Conservation (phyloP, 805 yeast species). For the Sporopachydermia lactativora region DNA sequence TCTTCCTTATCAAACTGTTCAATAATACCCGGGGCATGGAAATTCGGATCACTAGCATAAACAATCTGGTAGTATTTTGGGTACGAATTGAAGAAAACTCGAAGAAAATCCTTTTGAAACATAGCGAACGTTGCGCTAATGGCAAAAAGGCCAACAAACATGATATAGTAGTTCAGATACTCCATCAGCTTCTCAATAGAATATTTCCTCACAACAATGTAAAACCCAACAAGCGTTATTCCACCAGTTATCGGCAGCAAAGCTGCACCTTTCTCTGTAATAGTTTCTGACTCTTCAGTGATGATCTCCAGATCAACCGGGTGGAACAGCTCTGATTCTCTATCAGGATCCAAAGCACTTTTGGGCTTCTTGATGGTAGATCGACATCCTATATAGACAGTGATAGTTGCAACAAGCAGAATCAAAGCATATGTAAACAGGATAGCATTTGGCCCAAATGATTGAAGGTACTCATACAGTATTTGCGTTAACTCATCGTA, state of each 20-base stretch:
- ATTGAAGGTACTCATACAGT: background rate
- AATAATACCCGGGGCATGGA: constrained; percentile 9
- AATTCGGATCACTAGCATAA: constrained; percentile 4
- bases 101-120: constrained; percentile 4
- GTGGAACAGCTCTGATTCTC: constrained; percentile 12
- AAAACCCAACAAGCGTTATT: constrained; percentile 22
- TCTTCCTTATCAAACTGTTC: constrained; percentile 6
- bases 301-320: constrained; percentile 11
- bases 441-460: background rate
- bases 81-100: constrained; percentile 4
- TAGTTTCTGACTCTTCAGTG: constrained; percentile 5
- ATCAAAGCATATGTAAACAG: background rate
- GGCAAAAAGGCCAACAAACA: constrained; percentile 21
- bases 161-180: constrained; percentile 23
- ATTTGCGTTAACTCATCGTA: background rate
- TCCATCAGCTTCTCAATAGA: constrained; percentile 19
- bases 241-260: constrained; percentile 33
- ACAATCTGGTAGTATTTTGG: constrained; percentile 7
- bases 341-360: constrained; percentile 14
- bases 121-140: constrained; percentile 17
- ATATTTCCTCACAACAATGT: constrained; percentile 22
- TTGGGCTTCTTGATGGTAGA: constrained; percentile 8
- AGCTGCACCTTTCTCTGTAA: constrained; percentile 21
- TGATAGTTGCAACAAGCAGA: background rate
- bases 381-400: background rate